These are phyloP conservation scores for Cercospora brassicicola DNA, from an alignment of 2,329 filamentous ascomycete species.

Conservation along the genomic window DNA sequence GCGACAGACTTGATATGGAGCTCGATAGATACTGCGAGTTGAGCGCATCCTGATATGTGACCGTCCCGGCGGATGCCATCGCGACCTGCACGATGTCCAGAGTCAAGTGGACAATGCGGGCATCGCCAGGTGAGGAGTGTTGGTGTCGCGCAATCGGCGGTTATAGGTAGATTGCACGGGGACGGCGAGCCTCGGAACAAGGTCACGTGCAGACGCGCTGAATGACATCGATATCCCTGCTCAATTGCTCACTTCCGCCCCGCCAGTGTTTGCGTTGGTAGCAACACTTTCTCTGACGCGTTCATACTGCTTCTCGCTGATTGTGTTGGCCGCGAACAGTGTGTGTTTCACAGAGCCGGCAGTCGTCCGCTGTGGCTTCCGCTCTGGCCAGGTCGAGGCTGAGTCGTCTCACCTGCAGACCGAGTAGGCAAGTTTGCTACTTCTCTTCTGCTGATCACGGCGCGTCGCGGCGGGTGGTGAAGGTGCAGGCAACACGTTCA, in stretches of 20 bases:
- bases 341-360: neutral
- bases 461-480: conserved; percentile 1
- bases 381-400: neutral
- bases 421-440: conserved; percentile 26
- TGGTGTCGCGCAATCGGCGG: neutral
- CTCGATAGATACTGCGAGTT: conserved; percentile 63
- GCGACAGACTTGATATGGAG: conserved; percentile 69
- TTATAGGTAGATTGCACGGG: neutral
- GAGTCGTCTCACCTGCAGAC: conserved; percentile 3
- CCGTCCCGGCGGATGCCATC: conserved; percentile 41
- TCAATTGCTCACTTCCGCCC: neutral
- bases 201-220: neutral
- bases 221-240: neutral
- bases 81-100: conserved; percentile 10
- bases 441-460: conserved; percentile 12
- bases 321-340: neutral
- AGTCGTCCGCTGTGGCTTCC: neutral
- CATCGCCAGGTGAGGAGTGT: conserved; percentile 4
- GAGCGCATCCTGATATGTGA: conserved; percentile 52
- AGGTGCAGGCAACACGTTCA: neutral
- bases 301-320: neutral
- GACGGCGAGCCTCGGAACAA: conserved; percentile 8
- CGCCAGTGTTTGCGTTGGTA: neutral
- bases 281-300: neutral
- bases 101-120: neutral